Conservation (phyloP, 31 red algal genomes). For the Odonthalia washingtoniensis region DNA sequence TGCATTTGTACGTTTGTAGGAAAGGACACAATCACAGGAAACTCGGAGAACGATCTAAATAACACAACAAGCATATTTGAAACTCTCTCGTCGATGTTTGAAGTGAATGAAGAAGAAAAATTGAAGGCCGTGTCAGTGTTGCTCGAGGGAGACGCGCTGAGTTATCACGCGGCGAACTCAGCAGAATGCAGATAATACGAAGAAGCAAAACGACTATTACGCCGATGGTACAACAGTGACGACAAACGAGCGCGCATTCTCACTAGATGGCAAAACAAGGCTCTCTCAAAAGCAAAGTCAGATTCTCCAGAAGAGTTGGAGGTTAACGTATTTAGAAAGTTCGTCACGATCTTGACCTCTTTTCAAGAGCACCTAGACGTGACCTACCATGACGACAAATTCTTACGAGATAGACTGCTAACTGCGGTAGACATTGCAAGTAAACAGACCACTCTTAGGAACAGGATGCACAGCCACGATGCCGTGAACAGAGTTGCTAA, state of each 20-base stretch:
- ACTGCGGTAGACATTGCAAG: background rate
- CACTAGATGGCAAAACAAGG: background rate
- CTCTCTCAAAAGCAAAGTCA: background rate
- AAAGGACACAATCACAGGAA: too few relatives aligned
- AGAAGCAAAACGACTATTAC: background rate
- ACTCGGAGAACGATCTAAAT: background rate
- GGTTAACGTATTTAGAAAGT: too few relatives aligned
- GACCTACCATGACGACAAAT: background rate
- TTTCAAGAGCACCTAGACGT: background rate
- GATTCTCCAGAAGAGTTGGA: background rate
- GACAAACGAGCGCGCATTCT: background rate
- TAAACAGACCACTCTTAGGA: background rate
- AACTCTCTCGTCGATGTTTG: background rate
- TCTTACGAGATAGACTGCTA: background rate
- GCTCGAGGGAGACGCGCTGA: background rate
- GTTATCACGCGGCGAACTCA: background rate
- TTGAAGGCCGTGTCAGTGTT: background rate
- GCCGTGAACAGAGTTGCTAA: too few relatives aligned
- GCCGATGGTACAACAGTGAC: background rate
- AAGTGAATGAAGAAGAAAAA: too few relatives aligned
- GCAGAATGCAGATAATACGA: background rate
- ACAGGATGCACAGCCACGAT: too few relatives aligned
- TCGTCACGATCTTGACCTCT: background rate
- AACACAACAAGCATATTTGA: background rate
- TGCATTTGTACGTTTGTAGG: too few relatives aligned